A percentile compares a stretch with the other conserved stretches of the same genome.
phyloP scores from a whole-genome alignment of 371 early-diverging fungal species.

The Mucor sp. region DNA sequence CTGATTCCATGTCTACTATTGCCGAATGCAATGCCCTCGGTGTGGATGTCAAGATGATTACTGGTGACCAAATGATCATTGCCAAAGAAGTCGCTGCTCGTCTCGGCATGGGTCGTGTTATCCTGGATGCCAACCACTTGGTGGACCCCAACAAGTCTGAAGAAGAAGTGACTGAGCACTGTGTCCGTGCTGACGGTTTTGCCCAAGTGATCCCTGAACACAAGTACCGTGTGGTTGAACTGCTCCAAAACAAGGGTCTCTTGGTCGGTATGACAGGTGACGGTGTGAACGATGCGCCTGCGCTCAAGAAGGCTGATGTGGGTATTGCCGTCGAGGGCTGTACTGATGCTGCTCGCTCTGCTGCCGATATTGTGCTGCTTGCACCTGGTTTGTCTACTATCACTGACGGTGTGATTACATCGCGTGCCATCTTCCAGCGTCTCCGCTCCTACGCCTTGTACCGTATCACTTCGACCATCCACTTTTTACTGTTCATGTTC shows the following conservation, averaged over 20 bases:
- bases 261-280: slow-evolving; percentile 80
- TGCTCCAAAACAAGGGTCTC: slow-evolving; percentile 50
- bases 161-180: slow-evolving; percentile 61
- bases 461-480: slow-evolving; percentile 90
- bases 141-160: slow-evolving; percentile 61
- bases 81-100: slow-evolving; percentile 78
- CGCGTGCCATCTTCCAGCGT: slow-evolving; percentile 90
- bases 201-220: slow-evolving; percentile 82
- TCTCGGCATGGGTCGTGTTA: slow-evolving; percentile 62
- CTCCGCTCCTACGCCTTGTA: slow-evolving; percentile 90
- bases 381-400: slow-evolving; percentile 90
- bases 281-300: slow-evolving; percentile 91
- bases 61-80: slow-evolving; percentile 88
- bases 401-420: slow-evolving; percentile 81
- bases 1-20: slow-evolving; percentile 76
- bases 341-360: slow-evolving; percentile 93
- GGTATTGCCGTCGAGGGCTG: slow-evolving; percentile 68
- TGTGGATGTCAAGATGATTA: slow-evolving; percentile 86
- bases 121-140: slow-evolving; percentile 67
- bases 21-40: slow-evolving; percentile 82
- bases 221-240: slow-evolving; percentile 64
- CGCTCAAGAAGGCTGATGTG: slow-evolving; percentile 67
- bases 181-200: slow-evolving; percentile 74
- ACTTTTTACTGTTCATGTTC: slow-evolving; percentile 92
- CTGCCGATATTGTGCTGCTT: slow-evolving; percentile 91